Base-by-base conservation (phyloP, 1,139 yeast species). In the Geotrichum fermentans region DNA sequence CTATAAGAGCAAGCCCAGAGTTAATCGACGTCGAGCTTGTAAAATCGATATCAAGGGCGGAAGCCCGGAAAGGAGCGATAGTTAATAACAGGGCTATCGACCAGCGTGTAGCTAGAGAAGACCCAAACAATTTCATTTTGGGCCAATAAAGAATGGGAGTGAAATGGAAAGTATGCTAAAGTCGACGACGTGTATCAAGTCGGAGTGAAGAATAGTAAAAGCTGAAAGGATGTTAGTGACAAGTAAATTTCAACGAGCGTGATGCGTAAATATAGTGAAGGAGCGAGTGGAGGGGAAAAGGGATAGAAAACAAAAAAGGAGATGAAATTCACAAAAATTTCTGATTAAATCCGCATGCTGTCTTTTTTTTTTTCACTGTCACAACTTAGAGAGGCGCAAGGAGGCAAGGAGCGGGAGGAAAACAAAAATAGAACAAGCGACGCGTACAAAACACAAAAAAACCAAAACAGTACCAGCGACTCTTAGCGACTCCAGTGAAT, bases 1-100 rank as follows among this genome's bases (percentile, higher is more conserved):
- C 78, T 14, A 85, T 70, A 21, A 75, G 66, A 2, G 78, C 73
- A 16, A 84, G 78, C n/a, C 80, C 86, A 17, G 50, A 46, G 34
- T 54, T 54, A 35, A 71, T 61, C 26, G 64, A 58, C 4, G 55
- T 55, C 11, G 38, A 26, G 51, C 56, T 51, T 32, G 47, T 51
- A 16, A 60, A 54, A 41, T 63, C 59, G 38, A 63, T 43, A 4
- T 40, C 38, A 6, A 48, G 32, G 17, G 51, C 51, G n/a, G 13
- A 2, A 4, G 16, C 36, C 11, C 14, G 35, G 20, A 36, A 36
- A 4, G 32, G 34, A 10, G 22, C 46, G 21, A 32, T 20, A 11
- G 36, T 22, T 22, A 45, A 21, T 17, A 22, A 28, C 29, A 11
- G 6, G 14, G 28, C 30, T 17, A 30, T 16, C 8, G 45, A 16